These are phyloP conservation scores for Candida mattraensis DNA, from an alignment of 805 yeast genomes.

Conservation along the genomic window DNA sequence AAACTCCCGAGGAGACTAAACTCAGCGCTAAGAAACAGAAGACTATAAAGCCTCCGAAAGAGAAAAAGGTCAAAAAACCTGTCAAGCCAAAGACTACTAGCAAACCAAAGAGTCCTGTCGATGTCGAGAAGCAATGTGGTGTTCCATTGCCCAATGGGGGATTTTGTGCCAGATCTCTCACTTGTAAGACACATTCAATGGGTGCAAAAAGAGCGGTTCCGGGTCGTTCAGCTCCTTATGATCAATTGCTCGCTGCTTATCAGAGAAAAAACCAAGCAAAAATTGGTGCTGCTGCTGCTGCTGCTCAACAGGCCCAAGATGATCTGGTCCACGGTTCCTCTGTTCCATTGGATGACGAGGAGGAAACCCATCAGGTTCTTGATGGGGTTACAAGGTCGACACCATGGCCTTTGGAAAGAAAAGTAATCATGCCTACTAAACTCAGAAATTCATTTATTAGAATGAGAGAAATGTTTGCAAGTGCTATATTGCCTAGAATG, in stretches of 20 bases:
- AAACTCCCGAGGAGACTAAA: slow-evolving; percentile 10
- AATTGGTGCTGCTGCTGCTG: slow-evolving; percentile 77
- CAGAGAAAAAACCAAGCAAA: slow-evolving; percentile 93
- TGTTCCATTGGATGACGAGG: slow-evolving; percentile 74
- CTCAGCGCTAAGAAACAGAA: slow-evolving; percentile 19
- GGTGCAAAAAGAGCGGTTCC: slow-evolving; percentile 95
- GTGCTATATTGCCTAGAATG: slow-evolving; percentile 70
- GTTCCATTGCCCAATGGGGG: slow-evolving; percentile 94
- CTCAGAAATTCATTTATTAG: slow-evolving; percentile 73
- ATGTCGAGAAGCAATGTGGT: slow-evolving; percentile 94
- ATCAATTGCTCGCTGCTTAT: slow-evolving; percentile 79
- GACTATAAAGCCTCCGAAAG: slow-evolving; percentile 24
- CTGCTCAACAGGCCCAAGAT: slow-evolving; percentile 75
- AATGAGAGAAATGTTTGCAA: slow-evolving; percentile 92
- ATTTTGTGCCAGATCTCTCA: slow-evolving; percentile 89
- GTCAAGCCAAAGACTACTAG: slow-evolving; percentile 42
- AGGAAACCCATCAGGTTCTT: slow-evolving; percentile 87
- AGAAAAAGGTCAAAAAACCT: slow-evolving; percentile 35
- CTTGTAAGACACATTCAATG: slow-evolving; percentile 98
- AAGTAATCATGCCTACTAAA: slow-evolving; percentile 67
- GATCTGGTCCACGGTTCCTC: slow-evolving; percentile 51
- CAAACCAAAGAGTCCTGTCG: slow-evolving; percentile 78
- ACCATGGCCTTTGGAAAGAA: slow-evolving; percentile 82
- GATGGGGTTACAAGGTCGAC: slow-evolving; percentile 82
- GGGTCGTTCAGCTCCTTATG: slow-evolving; percentile 93